These are phyloP conservation scores for Ophiostoma tasmaniense DNA, from an alignment of 2,329 filamentous ascomycete species.

Conservation along the genomic window DNA sequence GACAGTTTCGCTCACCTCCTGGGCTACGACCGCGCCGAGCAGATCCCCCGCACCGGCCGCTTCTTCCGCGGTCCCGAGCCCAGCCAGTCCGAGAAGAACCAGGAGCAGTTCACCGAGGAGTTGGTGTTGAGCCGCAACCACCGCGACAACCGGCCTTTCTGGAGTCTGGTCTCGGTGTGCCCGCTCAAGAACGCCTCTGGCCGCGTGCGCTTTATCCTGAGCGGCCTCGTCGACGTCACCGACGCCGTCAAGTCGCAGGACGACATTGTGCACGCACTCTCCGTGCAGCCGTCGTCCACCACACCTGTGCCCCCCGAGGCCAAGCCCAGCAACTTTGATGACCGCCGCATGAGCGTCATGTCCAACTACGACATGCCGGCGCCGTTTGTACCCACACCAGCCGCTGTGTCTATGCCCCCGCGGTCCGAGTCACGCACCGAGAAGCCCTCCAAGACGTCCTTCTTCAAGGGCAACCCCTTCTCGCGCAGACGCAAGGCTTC, in stretches of 20 bases:
- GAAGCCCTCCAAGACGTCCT: conserved; percentile 8
- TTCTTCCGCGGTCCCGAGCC: conserved; percentile 39
- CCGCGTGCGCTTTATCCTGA: conserved; percentile 44
- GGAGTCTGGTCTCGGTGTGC: conserved; percentile 47
- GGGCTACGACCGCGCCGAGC: conserved; percentile 38
- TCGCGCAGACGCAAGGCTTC: conserved; percentile 10
- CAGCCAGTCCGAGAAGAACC: conserved; percentile 27
- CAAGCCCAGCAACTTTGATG: neutral
- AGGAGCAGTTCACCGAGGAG: conserved; percentile 27
- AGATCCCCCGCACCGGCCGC: conserved; percentile 40
- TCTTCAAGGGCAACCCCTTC: conserved; percentile 18
- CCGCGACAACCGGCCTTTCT: conserved; percentile 43
- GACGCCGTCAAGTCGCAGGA: conserved; percentile 41
- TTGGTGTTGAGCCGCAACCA: conserved; percentile 39
- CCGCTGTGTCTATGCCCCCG: neutral
- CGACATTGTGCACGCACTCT: conserved; percentile 44
- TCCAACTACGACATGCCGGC: neutral
- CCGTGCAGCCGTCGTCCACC: conserved; percentile 27
- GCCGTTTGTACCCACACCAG: neutral
- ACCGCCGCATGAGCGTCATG: neutral
- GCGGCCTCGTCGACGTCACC: conserved; percentile 50
- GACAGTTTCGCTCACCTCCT: conserved; percentile 42
- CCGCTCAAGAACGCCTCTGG: conserved; percentile 43
- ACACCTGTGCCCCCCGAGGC: conserved; percentile 20
- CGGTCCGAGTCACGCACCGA: neutral